Base-by-base conservation (phyloP, 2,329 filamentous ascomycete genomes). In the Hymenoscyphus salicellus region DNA sequence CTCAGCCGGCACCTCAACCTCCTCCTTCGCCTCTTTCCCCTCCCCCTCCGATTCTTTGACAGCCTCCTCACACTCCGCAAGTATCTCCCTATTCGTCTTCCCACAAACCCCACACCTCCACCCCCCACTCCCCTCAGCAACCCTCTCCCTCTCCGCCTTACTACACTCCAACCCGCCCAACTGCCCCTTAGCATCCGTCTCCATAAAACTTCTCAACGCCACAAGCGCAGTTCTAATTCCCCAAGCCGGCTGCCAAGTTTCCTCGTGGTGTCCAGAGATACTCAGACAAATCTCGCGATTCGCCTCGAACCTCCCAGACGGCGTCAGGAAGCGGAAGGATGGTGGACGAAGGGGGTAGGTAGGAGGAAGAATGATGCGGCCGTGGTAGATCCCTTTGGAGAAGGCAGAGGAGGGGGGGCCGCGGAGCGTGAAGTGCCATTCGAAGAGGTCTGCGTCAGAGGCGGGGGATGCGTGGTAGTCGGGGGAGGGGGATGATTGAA, bases 201-300 rank as follows among this genome's bases (percentile, higher is more conserved):
- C 93, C 93, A 99, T 98, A 77, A 97, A 97, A 71, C 86, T 90
- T 62, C 95, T 81, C 58, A 98, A 86, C 38, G 86, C 86, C 52
- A 88, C 85, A 6, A 99, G 80, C 17, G 95, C 94, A 3, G 95
- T 98, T 65, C 95, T 85, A 10, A 99, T 89, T 0, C 95, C 95
- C 95, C 95, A 99, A 0, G 95, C 95, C 0, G 95, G 95, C 83
- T 97, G 94, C 95, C 95, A 99, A 17, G 92, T 96, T 80, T 98
- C 95, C 77, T 98, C 95, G 79, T 99, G 95, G 78, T 97, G 94
- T 1, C 93, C 94, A 61, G 87, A 91, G 73, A 98, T 99, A 73
- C 87, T 92, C 17, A 99, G 86, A 75, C 95, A 99, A 72, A 99
- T 98, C 81, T 98, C 94, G 70, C 95, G 88, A 76, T 99, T 99